Percentiles rank a stretch among this genome's conserved stretches.
Conservation (phyloP, 805 yeast species). For the Pichia eremophila region DNA sequence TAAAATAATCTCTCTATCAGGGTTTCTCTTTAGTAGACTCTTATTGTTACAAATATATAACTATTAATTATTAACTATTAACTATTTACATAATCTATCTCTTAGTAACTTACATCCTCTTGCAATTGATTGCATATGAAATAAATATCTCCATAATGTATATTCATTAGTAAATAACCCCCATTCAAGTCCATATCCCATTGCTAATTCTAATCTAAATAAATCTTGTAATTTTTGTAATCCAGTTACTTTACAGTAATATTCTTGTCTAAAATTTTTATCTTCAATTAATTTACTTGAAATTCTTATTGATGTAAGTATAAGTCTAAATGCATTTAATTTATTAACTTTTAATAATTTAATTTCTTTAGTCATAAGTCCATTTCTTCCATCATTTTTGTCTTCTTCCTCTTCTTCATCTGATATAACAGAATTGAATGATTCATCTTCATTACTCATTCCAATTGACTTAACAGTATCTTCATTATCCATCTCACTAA, state of each 20-base stretch:
- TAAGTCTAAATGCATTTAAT: constrained; percentile 31
- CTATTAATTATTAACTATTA: no score
- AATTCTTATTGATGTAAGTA: constrained; percentile 31
- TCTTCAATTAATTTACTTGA: constrained; percentile 36
- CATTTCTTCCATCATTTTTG: not conserved
- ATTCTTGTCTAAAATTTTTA: constrained; percentile 32
- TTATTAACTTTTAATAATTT: constrained; percentile 17
- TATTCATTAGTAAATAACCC: constrained; percentile 30
- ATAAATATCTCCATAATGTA: constrained; percentile 26
- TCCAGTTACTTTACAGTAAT: constrained; percentile 37
- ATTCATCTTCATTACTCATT: not conserved
- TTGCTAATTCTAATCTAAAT: constrained; percentile 30
- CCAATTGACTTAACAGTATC: not conserved
- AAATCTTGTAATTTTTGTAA: constrained; percentile 31
- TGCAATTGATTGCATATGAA: constrained; percentile 21
- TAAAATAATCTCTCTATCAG: no score
- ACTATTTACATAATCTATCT: not conserved
- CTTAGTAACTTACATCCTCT: not conserved
- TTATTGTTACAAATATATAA: no score
- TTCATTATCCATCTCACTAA: not conserved
- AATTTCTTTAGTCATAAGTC: not conserved
- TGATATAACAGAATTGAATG: not conserved
- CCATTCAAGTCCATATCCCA: constrained; percentile 35
- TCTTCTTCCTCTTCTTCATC: not conserved
- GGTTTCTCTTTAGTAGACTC: no score